Conservation (phyloP, 805 yeast genomes). For the Vanderwaltozyma verrucispora region DNA sequence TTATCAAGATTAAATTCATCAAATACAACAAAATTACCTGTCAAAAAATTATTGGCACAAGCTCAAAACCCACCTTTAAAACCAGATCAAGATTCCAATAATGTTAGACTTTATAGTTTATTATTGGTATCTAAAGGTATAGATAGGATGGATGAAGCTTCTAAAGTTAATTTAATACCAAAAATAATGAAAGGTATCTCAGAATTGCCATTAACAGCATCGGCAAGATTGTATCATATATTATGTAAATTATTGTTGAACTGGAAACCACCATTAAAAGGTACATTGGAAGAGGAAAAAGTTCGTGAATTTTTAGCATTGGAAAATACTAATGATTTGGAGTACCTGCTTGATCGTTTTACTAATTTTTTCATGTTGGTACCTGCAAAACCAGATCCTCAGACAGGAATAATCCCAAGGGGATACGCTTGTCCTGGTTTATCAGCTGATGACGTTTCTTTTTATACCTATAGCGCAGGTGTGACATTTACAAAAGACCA, state of each 20-base stretch:
- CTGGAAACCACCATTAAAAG: conserved; percentile 43
- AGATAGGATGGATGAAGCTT: conserved; percentile 38
- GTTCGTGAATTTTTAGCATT: conserved; percentile 31
- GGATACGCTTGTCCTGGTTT: conserved; percentile 55
- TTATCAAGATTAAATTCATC: conserved; percentile 56
- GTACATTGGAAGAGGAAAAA: conserved; percentile 32
- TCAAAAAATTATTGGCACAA: conserved; percentile 50
- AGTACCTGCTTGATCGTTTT: conserved; percentile 38
- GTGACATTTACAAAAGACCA: conserved; percentile 42
- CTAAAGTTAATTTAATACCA: conserved; percentile 35
- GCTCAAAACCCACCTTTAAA: conserved; percentile 45
- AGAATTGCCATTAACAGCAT: conserved; percentile 24
- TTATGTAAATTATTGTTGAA: conserved; percentile 42
- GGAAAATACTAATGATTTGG: conserved; percentile 31
- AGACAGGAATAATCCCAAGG: conserved; percentile 31
- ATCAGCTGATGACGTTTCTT: conserved; percentile 42
- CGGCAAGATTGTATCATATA: conserved; percentile 54
- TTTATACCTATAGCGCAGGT: conserved; percentile 63
- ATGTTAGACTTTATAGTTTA: conserved; percentile 52
- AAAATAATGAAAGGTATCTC: conserved; percentile 38
- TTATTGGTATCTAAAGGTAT: conserved; percentile 60
- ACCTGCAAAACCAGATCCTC: conserved; percentile 34
- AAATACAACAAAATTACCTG: conserved; percentile 49
- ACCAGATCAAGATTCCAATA: conserved; percentile 33
- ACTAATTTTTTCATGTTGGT: conserved; percentile 47